A percentile compares a stretch with the other conserved stretches of the same genome.
Evolutionary conservation across 2,329 filamentous ascomycete species (phyloP).

Genomic region (Fusarium verticillioides): DNA sequence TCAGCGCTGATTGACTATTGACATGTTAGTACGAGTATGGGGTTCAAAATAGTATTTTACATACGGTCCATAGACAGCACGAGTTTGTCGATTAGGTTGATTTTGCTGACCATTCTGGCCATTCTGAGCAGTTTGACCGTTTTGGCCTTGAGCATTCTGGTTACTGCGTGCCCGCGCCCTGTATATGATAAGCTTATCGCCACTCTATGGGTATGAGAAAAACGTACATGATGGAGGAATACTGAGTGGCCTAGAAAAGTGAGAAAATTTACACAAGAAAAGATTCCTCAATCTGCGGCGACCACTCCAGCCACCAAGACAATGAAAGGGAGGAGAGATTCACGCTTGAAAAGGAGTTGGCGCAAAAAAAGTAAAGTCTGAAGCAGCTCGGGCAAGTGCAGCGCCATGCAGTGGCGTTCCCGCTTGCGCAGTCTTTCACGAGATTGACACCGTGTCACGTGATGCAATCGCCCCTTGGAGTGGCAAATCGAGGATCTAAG

Average conservation of each 20-base stretch:
- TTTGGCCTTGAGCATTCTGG: conserved; percentile 26
- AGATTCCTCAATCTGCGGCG: conserved; percentile 2
- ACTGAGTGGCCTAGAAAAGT: neutral
- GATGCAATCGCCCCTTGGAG: conserved; percentile 15
- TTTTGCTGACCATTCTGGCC: conserved; percentile 8
- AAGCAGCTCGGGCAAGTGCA: conserved; percentile 19
- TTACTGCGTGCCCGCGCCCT: conserved; percentile 38
- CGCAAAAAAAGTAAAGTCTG: conserved; percentile 28
- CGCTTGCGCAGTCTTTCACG: conserved; percentile 16
- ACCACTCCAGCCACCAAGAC: neutral
- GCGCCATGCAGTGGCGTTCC: conserved; percentile 41
- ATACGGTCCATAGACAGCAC: conserved; percentile 55
- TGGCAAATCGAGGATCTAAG: conserved; percentile 8
- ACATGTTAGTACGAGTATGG: neutral
- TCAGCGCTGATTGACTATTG: conserved; percentile 62
- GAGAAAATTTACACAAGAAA: neutral
- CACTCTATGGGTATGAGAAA: neutral
- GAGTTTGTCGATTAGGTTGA: conserved; percentile 36
- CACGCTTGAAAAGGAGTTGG: conserved; percentile 24
- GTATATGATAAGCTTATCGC: conserved; percentile 26
- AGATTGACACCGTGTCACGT: conserved; percentile 52
- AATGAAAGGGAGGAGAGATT: conserved; percentile 8
- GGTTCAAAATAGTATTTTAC: conserved; percentile 5
- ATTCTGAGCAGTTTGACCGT: conserved; percentile 23
- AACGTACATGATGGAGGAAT: conserved; percentile 25